Evolutionary conservation across 2,329 filamentous ascomycete genomes (phyloP).

Genomic region (Trichoderma simmonsii): DNA sequence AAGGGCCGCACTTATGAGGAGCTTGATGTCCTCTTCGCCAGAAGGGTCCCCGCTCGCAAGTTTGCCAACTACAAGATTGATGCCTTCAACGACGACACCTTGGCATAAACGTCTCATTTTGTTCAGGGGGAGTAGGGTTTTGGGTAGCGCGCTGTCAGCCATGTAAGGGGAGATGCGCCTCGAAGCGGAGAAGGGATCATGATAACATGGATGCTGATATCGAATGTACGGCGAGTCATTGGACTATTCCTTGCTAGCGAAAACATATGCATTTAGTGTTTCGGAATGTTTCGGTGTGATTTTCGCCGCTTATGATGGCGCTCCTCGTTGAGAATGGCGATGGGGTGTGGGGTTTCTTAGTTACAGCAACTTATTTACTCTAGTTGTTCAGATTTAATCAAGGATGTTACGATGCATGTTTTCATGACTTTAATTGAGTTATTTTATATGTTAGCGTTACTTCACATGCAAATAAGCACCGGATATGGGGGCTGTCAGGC

Average conservation of each 20-base stretch:
- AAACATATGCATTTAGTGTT: neutral
- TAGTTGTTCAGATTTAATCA: neutral
- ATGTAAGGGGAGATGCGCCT: neutral
- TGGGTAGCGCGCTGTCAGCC: neutral
- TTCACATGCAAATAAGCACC: neutral
- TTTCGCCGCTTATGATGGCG: neutral
- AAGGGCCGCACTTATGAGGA: slow-evolving; percentile 47
- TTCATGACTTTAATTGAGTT: neutral
- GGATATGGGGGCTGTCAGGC: neutral
- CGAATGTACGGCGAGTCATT: neutral
- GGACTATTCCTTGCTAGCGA: neutral
- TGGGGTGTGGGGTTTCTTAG: neutral
- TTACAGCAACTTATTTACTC: neutral
- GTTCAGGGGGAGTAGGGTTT: neutral
- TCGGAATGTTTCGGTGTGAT: neutral
- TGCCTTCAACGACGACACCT: neutral
- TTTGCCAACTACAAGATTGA: slow-evolving; percentile 27
- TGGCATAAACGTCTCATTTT: neutral
- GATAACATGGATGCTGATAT: neutral
- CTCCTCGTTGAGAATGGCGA: neutral
- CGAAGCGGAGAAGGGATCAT: neutral
- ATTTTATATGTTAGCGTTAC: neutral
- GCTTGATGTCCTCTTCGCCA: slow-evolving; percentile 34
- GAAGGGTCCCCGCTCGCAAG: slow-evolving; percentile 30
- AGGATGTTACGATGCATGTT: neutral